phyloP scores from a whole-genome alignment of 2,329 filamentous ascomycete genomes.

The Emmonsiellopsis sp. region DNA sequence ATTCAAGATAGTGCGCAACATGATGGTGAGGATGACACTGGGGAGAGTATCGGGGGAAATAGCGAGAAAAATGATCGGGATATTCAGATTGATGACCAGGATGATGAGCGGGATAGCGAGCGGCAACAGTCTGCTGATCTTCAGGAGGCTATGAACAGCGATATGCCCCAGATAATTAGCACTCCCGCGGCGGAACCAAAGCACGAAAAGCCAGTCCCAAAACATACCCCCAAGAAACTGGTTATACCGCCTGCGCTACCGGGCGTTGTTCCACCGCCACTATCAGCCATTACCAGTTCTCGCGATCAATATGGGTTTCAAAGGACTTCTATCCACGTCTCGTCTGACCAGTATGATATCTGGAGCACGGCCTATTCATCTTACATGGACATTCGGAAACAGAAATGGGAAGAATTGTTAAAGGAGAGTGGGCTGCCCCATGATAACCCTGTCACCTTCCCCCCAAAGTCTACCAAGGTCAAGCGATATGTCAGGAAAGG shows the following conservation, averaged over 20 bases:
- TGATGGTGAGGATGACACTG: background rate
- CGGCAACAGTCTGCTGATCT: background rate
- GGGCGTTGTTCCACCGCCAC: slow-evolving; percentile 29
- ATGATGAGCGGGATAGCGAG: background rate
- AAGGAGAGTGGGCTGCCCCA: slow-evolving; percentile 66
- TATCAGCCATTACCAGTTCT: slow-evolving; percentile 22
- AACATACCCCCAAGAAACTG: slow-evolving; percentile 2
- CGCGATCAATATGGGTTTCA: slow-evolving; percentile 89
- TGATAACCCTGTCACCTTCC: slow-evolving; percentile 65
- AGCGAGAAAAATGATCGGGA: slow-evolving; percentile 7
- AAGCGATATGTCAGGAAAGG: slow-evolving; percentile 89
- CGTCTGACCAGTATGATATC: slow-evolving; percentile 63
- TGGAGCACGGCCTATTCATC: slow-evolving; percentile 70
- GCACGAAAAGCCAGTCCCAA: background rate
- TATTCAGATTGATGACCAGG: slow-evolving; percentile 13
- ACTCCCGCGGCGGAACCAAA: slow-evolving; percentile 10
- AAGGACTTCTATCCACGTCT: slow-evolving; percentile 73
- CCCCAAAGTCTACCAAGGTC: slow-evolving; percentile 68
- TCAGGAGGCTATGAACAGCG: background rate
- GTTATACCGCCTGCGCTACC: slow-evolving; percentile 17
- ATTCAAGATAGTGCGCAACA: too few relatives aligned
- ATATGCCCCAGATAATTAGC: slow-evolving; percentile 7
- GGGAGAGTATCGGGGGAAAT: background rate
- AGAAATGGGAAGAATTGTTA: slow-evolving; percentile 74
- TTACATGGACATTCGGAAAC: slow-evolving; percentile 62